phyloP scores from a whole-genome alignment of 73 alveolate species.

The Stentor coeruleus region DNA sequence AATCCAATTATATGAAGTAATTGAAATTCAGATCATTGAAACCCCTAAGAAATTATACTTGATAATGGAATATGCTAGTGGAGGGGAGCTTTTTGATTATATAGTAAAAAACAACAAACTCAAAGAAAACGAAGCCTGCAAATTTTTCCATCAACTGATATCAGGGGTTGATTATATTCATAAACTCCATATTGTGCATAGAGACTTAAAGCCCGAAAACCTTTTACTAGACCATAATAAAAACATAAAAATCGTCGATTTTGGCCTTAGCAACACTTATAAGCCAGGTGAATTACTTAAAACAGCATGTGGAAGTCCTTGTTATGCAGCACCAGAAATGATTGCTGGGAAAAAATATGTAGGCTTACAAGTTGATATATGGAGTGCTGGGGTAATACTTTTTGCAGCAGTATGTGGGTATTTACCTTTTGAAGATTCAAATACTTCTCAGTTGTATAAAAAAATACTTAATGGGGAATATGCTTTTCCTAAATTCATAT shows the following conservation, averaged over 20 bases:
- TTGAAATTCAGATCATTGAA: conserved; percentile 32
- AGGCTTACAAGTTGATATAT: conserved; percentile 90
- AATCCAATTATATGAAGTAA: conserved; percentile 64
- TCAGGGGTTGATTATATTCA: conserved; percentile 81
- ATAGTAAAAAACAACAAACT: conserved; percentile 47
- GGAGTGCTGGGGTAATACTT: conserved; percentile 95
- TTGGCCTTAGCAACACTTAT: conserved; percentile 63
- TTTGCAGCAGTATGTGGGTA: conserved; percentile 96
- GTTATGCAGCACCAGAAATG: conserved; percentile 99
- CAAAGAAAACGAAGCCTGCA: conserved; percentile 72
- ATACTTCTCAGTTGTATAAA: conserved; percentile 71
- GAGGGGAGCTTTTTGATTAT: conserved; percentile 57
- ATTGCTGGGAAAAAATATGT: conserved; percentile 82
- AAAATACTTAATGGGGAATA: conserved; percentile 74
- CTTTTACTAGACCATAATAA: conserved; percentile 82
- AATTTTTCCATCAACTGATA: conserved; percentile 60
- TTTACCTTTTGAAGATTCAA: conserved; percentile 95
- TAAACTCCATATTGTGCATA: conserved; percentile 67
- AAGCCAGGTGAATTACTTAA: conserved; percentile 40
- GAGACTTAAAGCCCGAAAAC: conserved; percentile 97
- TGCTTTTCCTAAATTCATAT: conserved; percentile 56
- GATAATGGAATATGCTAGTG: conserved; percentile 57
- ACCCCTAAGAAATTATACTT: conserved; percentile 35
- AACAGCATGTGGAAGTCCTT: conserved; percentile 99
- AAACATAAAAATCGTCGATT: conserved; percentile 83